A percentile compares a stretch with the other conserved stretches of the same genome.
These are phyloP conservation scores for Pestalotiopsis sp. DNA, from an alignment of 2,329 filamentous ascomycete genomes.

Conservation along the genomic window DNA sequence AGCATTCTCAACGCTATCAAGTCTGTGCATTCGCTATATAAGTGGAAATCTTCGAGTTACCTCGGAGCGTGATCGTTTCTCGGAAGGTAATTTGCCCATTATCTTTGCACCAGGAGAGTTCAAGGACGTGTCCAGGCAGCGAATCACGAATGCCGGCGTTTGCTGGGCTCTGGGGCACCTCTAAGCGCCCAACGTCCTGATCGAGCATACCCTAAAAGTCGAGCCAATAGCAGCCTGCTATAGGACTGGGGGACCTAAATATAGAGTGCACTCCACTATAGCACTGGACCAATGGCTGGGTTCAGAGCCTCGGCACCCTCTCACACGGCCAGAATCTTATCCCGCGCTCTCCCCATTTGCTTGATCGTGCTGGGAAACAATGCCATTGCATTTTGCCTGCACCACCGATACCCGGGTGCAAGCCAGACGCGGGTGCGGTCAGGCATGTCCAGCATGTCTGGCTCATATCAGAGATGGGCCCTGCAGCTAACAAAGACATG, in stretches of 20 bases:
- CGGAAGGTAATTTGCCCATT: slow-evolving; percentile 12
- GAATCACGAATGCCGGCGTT: background rate
- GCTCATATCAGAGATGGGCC: too few relatives aligned
- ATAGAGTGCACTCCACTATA: slow-evolving; percentile 12
- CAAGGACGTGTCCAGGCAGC: background rate
- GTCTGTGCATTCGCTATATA: background rate
- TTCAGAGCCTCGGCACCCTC: background rate
- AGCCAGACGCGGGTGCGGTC: background rate
- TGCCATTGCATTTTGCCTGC: background rate
- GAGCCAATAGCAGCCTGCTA: background rate
- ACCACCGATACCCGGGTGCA: background rate
- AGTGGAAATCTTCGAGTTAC: background rate
- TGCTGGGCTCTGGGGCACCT: background rate
- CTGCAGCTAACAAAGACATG: too few relatives aligned
- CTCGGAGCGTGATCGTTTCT: slow-evolving; percentile 4
- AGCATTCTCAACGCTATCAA: background rate
- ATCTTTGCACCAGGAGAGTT: background rate
- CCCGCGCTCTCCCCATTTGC: slow-evolving; percentile 12
- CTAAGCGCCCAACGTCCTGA: slow-evolving; percentile 7
- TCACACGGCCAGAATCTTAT: background rate
- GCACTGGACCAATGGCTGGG: background rate
- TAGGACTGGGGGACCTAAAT: slow-evolving; percentile 8
- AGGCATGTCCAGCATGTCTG: background rate
- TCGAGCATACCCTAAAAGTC: background rate
- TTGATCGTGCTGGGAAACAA: background rate